Conservation (phyloP, 2,329 filamentous ascomycete species). For the Diaporthe helianthi region DNA sequence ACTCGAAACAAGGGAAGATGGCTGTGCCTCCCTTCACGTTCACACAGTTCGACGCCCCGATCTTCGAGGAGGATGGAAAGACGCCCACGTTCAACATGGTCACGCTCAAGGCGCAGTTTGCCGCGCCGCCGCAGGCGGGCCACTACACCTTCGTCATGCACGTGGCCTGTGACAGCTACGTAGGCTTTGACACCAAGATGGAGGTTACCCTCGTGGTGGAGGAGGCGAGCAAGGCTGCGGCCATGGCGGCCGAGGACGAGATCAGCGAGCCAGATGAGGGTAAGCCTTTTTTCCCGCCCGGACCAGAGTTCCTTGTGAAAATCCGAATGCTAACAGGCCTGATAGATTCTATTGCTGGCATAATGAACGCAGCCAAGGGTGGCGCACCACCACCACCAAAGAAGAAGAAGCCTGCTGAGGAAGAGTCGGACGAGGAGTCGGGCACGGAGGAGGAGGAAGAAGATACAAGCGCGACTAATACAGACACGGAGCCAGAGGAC, state of each 20-base stretch:
- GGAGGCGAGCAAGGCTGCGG: slow-evolving; percentile 83
- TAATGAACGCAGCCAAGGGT: slow-evolving; percentile 87
- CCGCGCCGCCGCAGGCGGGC: slow-evolving; percentile 88
- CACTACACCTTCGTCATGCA: slow-evolving; percentile 96
- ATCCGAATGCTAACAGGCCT: slow-evolving; percentile 37
- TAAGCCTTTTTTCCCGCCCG: slow-evolving; percentile 54
- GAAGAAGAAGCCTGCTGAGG: slow-evolving; percentile 57
- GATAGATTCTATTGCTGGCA: slow-evolving; percentile 84
- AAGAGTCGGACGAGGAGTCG: slow-evolving; percentile 80
- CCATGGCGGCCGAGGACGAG: slow-evolving; percentile 86
- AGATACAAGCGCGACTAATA: slow-evolving; percentile 73
- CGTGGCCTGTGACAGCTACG: slow-evolving; percentile 90
- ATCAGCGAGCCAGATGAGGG: slow-evolving; percentile 98
- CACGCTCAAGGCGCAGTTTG: slow-evolving; percentile 96
- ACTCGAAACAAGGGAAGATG: slow-evolving; percentile 93
- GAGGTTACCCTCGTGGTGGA: slow-evolving; percentile 90
- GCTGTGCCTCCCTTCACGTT: slow-evolving; percentile 98
- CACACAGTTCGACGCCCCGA: slow-evolving; percentile 86
- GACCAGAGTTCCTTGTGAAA: not conserved
- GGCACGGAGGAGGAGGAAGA: slow-evolving; percentile 77
- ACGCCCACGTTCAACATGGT: slow-evolving; percentile 90
- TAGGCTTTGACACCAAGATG: slow-evolving; percentile 91
- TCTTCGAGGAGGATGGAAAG: slow-evolving; percentile 79
- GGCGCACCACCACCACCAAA: slow-evolving; percentile 63
- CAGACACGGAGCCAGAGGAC: slow-evolving; percentile 70